Percentiles rank a stretch among this genome's conserved stretches.
These are phyloP conservation scores for Aspergillus versicolor DNA, from an alignment of 2,329 filamentous ascomycete genomes.

Conservation along the genomic window DNA sequence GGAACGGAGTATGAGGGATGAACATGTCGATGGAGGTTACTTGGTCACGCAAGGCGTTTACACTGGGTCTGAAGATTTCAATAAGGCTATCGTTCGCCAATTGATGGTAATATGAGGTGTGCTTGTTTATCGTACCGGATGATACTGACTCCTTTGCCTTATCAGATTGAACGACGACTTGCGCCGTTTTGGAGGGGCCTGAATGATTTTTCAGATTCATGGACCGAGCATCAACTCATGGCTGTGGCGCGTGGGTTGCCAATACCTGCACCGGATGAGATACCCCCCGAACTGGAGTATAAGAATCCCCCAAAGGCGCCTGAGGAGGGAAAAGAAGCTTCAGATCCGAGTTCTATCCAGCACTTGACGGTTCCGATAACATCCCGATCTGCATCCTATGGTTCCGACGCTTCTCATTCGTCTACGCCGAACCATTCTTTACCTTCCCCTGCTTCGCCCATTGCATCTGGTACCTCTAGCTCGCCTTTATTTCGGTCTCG, in stretches of 20 bases:
- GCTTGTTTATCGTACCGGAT: neutral
- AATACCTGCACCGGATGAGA: slow-evolving; percentile 79
- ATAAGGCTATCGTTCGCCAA: slow-evolving; percentile 81
- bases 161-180: slow-evolving; percentile 88
- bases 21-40: slow-evolving; percentile 91
- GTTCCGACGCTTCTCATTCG: slow-evolving; percentile 69
- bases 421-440: slow-evolving; percentile 64
- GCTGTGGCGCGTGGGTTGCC: slow-evolving; percentile 81
- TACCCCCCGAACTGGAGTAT: slow-evolving; percentile 66
- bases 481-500: slow-evolving; percentile 72
- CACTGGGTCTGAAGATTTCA: slow-evolving; percentile 89
- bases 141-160: slow-evolving; percentile 18
- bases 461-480: slow-evolving; percentile 50
- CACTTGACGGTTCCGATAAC: slow-evolving; percentile 77
- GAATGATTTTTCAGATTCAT: slow-evolving; percentile 81
- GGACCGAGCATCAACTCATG: slow-evolving; percentile 94
- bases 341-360: slow-evolving; percentile 61
- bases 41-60: slow-evolving; percentile 94
- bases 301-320: slow-evolving; percentile 51
- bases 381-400: slow-evolving; percentile 72
- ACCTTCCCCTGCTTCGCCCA: slow-evolving; percentile 57
- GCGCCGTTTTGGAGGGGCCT: slow-evolving; percentile 96
- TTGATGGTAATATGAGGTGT: slow-evolving; percentile 66
- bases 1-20: slow-evolving; percentile 84
- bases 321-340: slow-evolving; percentile 46